Base-by-base conservation (phyloP, 2,329 filamentous ascomycete genomes). In the Calonectria ilicicola region DNA sequence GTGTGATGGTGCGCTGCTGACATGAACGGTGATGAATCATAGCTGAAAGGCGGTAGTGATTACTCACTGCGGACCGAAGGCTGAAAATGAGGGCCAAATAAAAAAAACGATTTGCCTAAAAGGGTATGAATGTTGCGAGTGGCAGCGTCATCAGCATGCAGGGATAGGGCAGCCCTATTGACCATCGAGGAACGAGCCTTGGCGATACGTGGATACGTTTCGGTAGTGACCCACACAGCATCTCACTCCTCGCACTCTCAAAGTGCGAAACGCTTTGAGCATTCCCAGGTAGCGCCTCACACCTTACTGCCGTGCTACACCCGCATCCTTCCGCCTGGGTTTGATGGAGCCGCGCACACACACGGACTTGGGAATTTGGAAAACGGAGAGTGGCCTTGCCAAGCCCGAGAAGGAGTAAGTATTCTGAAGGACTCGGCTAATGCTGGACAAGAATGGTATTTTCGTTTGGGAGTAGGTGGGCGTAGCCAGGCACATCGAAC, bases 251-350 rank as follows among this genome's bases (percentile, higher is more conserved):
- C 38, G 27, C 26, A 46, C 32, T 58, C n/a, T 58, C n/a, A 38
- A 23, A 38, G 32, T 26, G 53, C 53, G 21, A 60, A 53, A 14
- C 17, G 10, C 17, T 32, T 32, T 32, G 5, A 5, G 9, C 5
- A 5, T 5, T 32, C 29, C 29, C 32, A 9, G 40, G 35, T 60
- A 38, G 32, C 26, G 38, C 32, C 21, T 38, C 32, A 23, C 9
- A 23, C 53, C 58, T 26, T 40, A 63, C 58, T 9, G 19, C 38
- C 58, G 35, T 63, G 58, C 58, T 32, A 29, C 26, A 21, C 51
- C 63, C 63, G n/a, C 35, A 63, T 70, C 63, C 63, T 70, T 56
- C 68, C 63, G 68, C 44, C 29, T 19, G 44, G 47, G 53, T n/a
- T 12, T 35, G 21, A 17, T n/a, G 23, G 49, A 23, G 68, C 68